Evolutionary conservation across 371 early-diverging fungal genomes (phyloP), one percentile per base, ranked within the genome.

Genomic region (Dichotomocladium elegans): DNA sequence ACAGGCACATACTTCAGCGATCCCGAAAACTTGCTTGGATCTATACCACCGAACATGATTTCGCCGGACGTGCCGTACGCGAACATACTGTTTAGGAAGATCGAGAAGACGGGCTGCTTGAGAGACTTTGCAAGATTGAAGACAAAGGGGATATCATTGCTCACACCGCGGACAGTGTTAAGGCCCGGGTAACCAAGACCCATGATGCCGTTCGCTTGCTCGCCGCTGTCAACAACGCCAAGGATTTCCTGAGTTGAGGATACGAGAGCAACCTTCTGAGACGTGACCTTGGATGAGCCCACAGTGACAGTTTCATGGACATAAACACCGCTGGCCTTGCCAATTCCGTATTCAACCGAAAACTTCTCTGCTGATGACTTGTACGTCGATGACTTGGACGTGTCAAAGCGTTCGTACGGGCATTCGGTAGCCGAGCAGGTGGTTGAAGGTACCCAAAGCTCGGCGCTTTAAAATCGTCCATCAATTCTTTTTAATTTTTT

Each of bases 371-470:
- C 53, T 4, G 63, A 48, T 0, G 46, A 2, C 14, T 63, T 64
- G 44, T 64, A 72, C 1, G 70, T 66, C 2, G 61, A 61, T 12
- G 76, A 76, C 4, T 61, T 59, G 2, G 40, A 34, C 10, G 51
- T 0, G 30, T 73, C 63, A 45, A 75, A 79, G 10, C 73, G 61
- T 10, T 44, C 53, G 19, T 65, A 67, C 4, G 76, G 72, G 43
- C 76, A 75, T 10, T 27, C 25, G 0, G 35, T 28, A 0, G 37
- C 29, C 11, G 70, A 60, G 48, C 76, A 75, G 14, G 42, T n/a
- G 2, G 55, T 60, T 0, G 72, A 63, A 8, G 76, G 76, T 4
- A 75, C 48, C 76, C 76, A 75, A 0, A 75, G 37, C 28, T 75
- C 72, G 46, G 70, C 68, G 57, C 70, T 73, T 37, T 53, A 35